Percentiles rank a stretch among this genome's conserved stretches.
These are phyloP conservation scores for Calonectria hawksworthii DNA, from an alignment of 2,329 filamentous ascomycete species.

Conservation along the genomic window DNA sequence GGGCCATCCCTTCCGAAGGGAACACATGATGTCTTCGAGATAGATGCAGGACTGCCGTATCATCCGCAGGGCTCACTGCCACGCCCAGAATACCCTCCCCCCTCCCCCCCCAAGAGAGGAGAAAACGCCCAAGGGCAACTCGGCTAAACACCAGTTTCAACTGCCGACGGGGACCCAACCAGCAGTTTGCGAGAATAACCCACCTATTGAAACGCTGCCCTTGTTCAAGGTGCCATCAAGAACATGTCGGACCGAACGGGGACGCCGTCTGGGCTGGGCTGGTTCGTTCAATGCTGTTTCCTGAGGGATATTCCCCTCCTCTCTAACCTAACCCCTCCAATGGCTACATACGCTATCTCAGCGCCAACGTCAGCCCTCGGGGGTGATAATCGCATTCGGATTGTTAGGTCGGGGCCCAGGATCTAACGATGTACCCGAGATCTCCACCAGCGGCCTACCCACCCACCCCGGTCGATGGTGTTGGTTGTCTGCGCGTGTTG, in stretches of 20 bases:
- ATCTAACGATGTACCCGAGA: constrained; percentile 5
- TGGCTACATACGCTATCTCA: not conserved
- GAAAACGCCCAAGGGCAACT: not conserved
- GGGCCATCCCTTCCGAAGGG: not conserved
- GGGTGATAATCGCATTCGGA: not conserved
- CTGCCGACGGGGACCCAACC: not conserved
- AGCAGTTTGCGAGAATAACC: not conserved
- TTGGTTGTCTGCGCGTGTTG: not conserved
- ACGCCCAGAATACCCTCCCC: not conserved
- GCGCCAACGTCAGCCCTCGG: not conserved
- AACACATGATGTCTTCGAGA: not conserved
- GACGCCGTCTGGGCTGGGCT: not conserved
- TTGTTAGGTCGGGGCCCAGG: not conserved
- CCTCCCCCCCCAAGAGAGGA: not conserved
- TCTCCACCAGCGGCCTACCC: not conserved
- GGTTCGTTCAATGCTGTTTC: not conserved
- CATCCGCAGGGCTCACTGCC: not conserved
- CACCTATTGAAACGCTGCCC: not conserved
- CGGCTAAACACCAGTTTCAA: not conserved
- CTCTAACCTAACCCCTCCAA: not conserved
- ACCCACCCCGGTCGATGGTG: not conserved
- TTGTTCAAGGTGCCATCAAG: not conserved
- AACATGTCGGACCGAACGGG: not conserved
- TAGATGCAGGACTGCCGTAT: not conserved
- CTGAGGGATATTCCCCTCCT: constrained; percentile 4